Percentiles rank a stretch among this genome's conserved stretches.
Conservation (phyloP, 768 basidiomycete genomes). For the Mycena belliarum region DNA sequence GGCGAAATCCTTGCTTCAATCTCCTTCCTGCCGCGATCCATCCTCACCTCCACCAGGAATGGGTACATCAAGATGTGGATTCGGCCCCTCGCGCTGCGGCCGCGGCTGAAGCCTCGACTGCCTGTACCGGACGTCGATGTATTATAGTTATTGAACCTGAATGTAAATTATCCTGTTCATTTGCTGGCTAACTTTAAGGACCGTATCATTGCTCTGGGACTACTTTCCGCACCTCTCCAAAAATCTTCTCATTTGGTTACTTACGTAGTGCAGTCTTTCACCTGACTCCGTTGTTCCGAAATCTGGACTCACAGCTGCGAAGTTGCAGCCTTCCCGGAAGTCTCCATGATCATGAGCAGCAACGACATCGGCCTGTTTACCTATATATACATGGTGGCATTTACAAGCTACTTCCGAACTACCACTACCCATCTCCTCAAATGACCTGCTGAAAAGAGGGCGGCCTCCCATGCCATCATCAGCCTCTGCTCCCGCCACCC, state of each 20-base stretch:
- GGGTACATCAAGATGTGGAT: constrained; percentile 88
- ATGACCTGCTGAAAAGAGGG: constrained; percentile 43
- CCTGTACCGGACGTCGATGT: constrained; percentile 14
- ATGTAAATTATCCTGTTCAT: neutral
- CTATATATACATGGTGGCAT: no score
- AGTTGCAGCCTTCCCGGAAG: no score
- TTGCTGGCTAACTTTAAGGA: no score
- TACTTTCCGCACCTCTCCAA: no score
- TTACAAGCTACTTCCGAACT: constrained; percentile 24
- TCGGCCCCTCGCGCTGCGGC: constrained; percentile 59
- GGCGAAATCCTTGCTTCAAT: constrained; percentile 74
- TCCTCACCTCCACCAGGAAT: constrained; percentile 77
- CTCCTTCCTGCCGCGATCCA: constrained; percentile 73
- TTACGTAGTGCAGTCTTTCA: no score
- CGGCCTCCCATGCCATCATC: constrained; percentile 54
- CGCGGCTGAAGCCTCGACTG: constrained; percentile 27
- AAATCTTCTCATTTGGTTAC: no score
- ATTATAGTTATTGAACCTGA: neutral
- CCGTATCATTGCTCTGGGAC: no score
- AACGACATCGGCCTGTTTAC: no score
- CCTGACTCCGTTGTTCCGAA: no score
- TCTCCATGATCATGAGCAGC: no score
- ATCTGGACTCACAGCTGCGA: no score
- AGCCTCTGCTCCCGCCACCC: constrained; percentile 51
- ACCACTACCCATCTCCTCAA: constrained; percentile 51